Evolutionary conservation across 352 stramenopile genomes (phyloP), one percentile per base, ranked within the genome.

Genomic region (Phytophthora vignae): DNA sequence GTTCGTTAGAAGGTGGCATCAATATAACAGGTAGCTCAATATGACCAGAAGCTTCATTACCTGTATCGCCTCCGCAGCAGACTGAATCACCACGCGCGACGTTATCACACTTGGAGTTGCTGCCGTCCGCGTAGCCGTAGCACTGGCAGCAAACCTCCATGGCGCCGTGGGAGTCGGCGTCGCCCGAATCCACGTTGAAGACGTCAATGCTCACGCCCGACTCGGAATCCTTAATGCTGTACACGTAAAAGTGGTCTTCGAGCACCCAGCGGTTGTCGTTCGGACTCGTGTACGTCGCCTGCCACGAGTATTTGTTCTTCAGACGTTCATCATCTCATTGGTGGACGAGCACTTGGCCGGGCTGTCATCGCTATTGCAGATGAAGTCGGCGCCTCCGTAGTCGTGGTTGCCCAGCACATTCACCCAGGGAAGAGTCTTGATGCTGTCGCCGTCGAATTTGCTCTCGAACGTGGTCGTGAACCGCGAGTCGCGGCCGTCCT

Each of bases 401-500:
- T 89, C 81, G 72, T 89, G 82, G 68, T 90, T 90, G 33, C 22
- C 21, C 12, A 55, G 76, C 25, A 88, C 80, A 55, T 85, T 90
- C 52, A 90, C 67, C 82, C 81, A 88, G 27, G 76, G 76, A n/a
- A 90, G 67, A 10, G 69, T 79, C 17, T 69, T 79, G 29, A 90
- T 69, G 50, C 78, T 73, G 29, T 40, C 31, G 33, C 77, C 78
- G 7, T 86, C 46, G 22, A 38, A 67, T 25, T 67, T 67, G 33
- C 15, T 12, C 33, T 60, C 49, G 14, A 60, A 67, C 9, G 36
- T 60, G 12, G 60, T 67, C 6, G 49, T 60, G 50, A 67, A 60
- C 2, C 36, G 36, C 11, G 49, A 67, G 31, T 67, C 50, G 3
- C 60, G 31, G 11, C 60, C 60, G 29, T 53, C 50, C 9, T 21